phyloP scores from a whole-genome alignment of 352 stramenopile genomes.

The Globisporangium paroecandrum region DNA sequence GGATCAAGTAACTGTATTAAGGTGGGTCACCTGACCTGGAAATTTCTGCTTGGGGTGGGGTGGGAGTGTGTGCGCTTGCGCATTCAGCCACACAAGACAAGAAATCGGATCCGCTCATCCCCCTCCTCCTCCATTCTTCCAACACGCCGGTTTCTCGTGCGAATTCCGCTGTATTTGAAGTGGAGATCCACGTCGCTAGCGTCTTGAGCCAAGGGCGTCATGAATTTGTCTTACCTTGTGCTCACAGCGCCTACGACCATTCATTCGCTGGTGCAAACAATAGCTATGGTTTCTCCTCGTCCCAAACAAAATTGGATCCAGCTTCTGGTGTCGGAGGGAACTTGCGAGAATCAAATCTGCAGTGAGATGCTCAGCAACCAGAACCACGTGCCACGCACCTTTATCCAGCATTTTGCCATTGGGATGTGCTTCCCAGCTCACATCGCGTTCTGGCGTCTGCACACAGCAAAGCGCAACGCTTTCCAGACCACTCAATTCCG shows the following conservation, averaged over 20 bases:
- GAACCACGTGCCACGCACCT: not conserved
- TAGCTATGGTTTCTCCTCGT: not conserved
- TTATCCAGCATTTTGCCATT: not conserved
- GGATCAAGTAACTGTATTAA: too few species aligned
- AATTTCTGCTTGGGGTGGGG: conserved; percentile 5
- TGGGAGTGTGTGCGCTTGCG: not conserved
- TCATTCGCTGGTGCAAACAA: too few species aligned
- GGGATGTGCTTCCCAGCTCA: not conserved
- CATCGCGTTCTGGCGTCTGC: not conserved
- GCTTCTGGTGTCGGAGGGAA: not conserved
- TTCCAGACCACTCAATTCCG: not conserved
- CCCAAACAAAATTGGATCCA: not conserved
- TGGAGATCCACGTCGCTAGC: conserved; percentile 2
- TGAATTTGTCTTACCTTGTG: not conserved
- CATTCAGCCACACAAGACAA: conserved; percentile 2
- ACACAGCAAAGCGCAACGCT: not conserved
- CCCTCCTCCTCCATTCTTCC: too few species aligned
- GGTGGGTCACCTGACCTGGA: too few species aligned
- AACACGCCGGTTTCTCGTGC: conserved; percentile 10
- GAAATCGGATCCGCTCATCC: too few species aligned
- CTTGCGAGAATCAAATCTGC: not conserved
- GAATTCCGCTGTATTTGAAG: conserved; percentile 6
- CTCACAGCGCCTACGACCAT: too few species aligned
- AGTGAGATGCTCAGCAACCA: not conserved
- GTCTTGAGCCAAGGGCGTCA: not conserved